phyloP scores from a whole-genome alignment of 129 eudicot genomes.

The Logfia minima region DNA sequence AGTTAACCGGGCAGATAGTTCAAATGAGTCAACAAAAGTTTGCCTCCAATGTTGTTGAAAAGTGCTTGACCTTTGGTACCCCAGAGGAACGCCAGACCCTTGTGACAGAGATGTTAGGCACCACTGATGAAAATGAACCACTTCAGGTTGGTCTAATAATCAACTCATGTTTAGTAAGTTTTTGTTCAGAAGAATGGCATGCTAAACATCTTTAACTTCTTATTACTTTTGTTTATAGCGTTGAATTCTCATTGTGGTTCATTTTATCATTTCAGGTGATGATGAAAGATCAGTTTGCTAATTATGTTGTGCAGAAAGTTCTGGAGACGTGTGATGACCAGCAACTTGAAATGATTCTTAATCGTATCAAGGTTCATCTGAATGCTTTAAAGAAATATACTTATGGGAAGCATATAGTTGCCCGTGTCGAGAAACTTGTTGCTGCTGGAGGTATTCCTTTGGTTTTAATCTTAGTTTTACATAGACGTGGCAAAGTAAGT shows the following conservation, averaged over 20 bases:
- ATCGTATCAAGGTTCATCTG: slow-evolving; percentile 84
- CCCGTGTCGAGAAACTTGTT: slow-evolving; percentile 97
- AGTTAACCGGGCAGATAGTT: slow-evolving; percentile 76
- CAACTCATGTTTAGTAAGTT: background rate
- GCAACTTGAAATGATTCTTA: slow-evolving; percentile 81
- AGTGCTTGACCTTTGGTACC: slow-evolving; percentile 83
- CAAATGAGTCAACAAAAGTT: slow-evolving; percentile 98
- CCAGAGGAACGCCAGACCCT: slow-evolving; percentile 68
- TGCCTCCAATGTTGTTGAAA: slow-evolving; percentile 93
- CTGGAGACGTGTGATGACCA: slow-evolving; percentile 91
- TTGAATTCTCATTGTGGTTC: background rate
- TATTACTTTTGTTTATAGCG: background rate
- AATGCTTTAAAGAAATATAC: slow-evolving; percentile 94
- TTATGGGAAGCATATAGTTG: slow-evolving; percentile 95
- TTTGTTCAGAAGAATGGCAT: background rate
- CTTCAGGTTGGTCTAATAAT: slow-evolving; percentile 65
- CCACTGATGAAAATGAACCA: slow-evolving; percentile 93
- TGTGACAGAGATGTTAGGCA: slow-evolving; percentile 91
- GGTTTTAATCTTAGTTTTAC: background rate
- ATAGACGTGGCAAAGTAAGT: background rate
- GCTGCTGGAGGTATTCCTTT: slow-evolving; percentile 85
- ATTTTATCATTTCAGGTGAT: slow-evolving; percentile 52
- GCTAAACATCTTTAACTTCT: background rate
- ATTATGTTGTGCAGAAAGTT: slow-evolving; percentile 93
- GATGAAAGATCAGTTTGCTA: slow-evolving; percentile 99